phyloP scores from a whole-genome alignment of 768 basidiomycete genomes.

The Mycena leptocephala region DNA sequence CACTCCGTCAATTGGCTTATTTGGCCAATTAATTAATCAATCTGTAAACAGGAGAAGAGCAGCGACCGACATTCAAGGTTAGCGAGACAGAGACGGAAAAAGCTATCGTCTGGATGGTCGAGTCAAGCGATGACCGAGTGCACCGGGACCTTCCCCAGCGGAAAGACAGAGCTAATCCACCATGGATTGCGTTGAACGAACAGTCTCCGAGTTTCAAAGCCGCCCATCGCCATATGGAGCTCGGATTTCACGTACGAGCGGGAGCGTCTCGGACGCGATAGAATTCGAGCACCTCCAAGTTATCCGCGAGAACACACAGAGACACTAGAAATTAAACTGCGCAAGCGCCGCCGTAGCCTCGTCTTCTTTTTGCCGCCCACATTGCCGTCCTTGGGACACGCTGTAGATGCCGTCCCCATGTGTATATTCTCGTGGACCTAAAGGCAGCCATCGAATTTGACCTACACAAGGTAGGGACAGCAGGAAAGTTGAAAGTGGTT shows the following conservation, averaged over 20 bases:
- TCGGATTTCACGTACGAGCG: slow-evolving; percentile 73
- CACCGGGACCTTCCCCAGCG: slow-evolving; percentile 60
- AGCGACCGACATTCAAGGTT: too few relatives aligned
- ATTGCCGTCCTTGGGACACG: slow-evolving; percentile 54
- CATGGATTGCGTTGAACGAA: slow-evolving; percentile 66
- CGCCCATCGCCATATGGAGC: slow-evolving; percentile 72
- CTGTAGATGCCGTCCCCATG: slow-evolving; percentile 54
- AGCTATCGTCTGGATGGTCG: too few relatives aligned
- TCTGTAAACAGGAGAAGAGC: too few relatives aligned
- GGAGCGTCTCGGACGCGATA: slow-evolving; percentile 87
- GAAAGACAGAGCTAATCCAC: slow-evolving; percentile 84
- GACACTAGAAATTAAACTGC: slow-evolving; percentile 75
- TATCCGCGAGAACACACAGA: slow-evolving; percentile 66
- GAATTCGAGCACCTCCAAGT: slow-evolving; percentile 75
- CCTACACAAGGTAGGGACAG: too few relatives aligned
- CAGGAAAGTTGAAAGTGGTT: too few relatives aligned
- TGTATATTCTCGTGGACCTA: slow-evolving; percentile 69
- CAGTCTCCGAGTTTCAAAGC: slow-evolving; percentile 47
- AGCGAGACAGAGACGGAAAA: too few relatives aligned
- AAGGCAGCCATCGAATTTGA: slow-evolving; percentile 85
- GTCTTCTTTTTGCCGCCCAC: slow-evolving; percentile 49
- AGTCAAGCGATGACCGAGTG: slow-evolving; percentile 63
- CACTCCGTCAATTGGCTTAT: too few relatives aligned
- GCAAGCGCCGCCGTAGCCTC: slow-evolving; percentile 68
- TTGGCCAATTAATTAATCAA: too few relatives aligned